These are phyloP conservation scores for Candida tammaniensis DNA, from an alignment of 805 yeast genomes.

Conservation along the genomic window DNA sequence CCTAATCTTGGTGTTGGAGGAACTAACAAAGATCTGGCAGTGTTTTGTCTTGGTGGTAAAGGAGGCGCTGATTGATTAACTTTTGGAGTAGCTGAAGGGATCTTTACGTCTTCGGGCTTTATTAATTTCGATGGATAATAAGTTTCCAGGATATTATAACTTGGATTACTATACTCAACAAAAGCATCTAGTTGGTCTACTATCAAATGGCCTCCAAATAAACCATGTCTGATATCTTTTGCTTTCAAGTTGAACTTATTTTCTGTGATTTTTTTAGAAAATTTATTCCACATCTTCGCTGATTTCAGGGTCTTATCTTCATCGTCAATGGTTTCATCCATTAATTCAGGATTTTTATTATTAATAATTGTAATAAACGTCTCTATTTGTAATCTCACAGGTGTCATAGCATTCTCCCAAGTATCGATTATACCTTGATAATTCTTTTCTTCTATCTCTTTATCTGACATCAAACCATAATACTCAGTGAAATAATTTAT, in stretches of 20 bases:
- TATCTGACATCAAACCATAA: slow-evolving; percentile 22
- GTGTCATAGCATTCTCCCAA: slow-evolving; percentile 39
- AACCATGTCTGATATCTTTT: slow-evolving; percentile 27
- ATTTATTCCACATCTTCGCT: slow-evolving; percentile 27
- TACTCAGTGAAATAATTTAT: slow-evolving; percentile 20
- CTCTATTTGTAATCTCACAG: slow-evolving; percentile 37
- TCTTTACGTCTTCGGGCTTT: slow-evolving; percentile 4
- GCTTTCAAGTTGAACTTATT: slow-evolving; percentile 24
- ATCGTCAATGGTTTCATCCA: slow-evolving; percentile 34
- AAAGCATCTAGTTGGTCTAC: slow-evolving; percentile 33
- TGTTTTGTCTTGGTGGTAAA: slow-evolving; percentile 31
- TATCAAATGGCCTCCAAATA: slow-evolving; percentile 26
- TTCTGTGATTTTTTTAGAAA: slow-evolving; percentile 19
- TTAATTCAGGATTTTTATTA: slow-evolving; percentile 35
- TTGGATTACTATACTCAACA: slow-evolving; percentile 23
- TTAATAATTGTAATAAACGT: slow-evolving; percentile 27
- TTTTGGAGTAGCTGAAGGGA: slow-evolving; percentile 1
- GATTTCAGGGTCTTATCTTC: slow-evolving; percentile 24
- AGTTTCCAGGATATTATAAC: slow-evolving; percentile 22
- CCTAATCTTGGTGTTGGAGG: slow-evolving; percentile 10
- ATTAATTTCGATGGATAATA: slow-evolving; percentile 25
- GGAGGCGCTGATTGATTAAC: slow-evolving; percentile 20
- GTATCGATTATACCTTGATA: slow-evolving; percentile 34
- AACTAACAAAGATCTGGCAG: slow-evolving; percentile 11
- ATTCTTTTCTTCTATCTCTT: not conserved